A percentile compares a stretch with the other conserved stretches of the same genome.
Evolutionary conservation across 2,329 filamentous ascomycete species (phyloP).

Genomic region (Venturia aucupariae): DNA sequence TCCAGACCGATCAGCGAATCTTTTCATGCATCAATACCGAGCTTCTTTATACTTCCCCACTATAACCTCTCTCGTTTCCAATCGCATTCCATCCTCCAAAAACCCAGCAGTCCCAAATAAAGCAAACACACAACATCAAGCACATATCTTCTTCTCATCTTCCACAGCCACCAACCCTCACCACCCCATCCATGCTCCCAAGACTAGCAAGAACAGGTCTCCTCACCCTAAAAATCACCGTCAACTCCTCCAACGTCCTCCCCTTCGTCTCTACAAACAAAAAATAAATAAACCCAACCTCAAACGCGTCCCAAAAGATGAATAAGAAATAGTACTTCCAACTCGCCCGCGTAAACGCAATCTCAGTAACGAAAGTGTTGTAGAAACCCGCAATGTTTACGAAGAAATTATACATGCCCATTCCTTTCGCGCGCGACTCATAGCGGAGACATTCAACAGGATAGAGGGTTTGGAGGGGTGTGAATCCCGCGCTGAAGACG

Average conservation of each 20-base stretch:
- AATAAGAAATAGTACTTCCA: slow-evolving; percentile 35
- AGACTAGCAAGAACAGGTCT: slow-evolving; percentile 32
- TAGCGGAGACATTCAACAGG: slow-evolving; percentile 41
- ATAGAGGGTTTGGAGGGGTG: slow-evolving; percentile 39
- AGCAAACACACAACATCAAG: neutral
- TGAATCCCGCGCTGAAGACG: slow-evolving; percentile 31
- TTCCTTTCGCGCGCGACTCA: slow-evolving; percentile 39
- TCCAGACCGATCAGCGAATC: neutral
- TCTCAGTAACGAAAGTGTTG: slow-evolving; percentile 37
- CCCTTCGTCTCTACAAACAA: slow-evolving; percentile 30
- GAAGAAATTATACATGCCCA: slow-evolving; percentile 39
- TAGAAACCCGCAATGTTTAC: slow-evolving; percentile 38
- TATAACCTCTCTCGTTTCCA: neutral
- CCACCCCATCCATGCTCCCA: slow-evolving; percentile 19
- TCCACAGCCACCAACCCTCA: neutral
- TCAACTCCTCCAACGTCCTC: slow-evolving; percentile 38
- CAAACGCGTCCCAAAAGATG: slow-evolving; percentile 34
- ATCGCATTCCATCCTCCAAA: neutral
- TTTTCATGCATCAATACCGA: neutral
- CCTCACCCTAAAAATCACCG: slow-evolving; percentile 32
- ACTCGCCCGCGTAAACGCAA: slow-evolving; percentile 28
- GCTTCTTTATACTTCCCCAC: neutral
- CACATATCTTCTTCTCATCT: neutral
- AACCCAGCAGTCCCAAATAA: too few species aligned
- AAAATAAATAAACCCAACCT: slow-evolving; percentile 30